Evolutionary conservation across 345 rosid species (phyloP).

Genomic region (Syzygium aqueum): DNA sequence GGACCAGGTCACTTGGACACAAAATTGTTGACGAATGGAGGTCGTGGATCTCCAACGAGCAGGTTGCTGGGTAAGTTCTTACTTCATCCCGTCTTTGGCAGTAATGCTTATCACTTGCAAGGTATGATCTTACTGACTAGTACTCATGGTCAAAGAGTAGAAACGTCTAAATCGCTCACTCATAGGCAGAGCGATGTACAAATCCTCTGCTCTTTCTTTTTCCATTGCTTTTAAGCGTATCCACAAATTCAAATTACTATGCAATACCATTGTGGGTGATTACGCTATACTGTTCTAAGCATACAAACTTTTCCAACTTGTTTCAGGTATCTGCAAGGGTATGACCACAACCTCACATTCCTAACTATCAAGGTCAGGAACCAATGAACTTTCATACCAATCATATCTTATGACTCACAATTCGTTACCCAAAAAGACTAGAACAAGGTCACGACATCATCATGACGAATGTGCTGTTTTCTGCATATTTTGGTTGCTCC

Average conservation of each 20-base stretch:
- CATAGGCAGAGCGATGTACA: background rate
- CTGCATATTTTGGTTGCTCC: background rate
- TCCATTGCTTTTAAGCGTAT: background rate
- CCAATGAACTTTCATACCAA: background rate
- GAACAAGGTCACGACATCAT: background rate
- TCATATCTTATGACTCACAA: background rate
- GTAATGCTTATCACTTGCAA: background rate
- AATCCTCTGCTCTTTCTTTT: background rate
- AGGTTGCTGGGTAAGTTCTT: conserved; percentile 7
- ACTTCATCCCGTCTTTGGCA: background rate
- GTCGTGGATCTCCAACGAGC: conserved; percentile 5
- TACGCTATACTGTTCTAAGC: background rate
- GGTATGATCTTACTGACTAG: background rate
- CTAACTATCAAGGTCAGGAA: background rate
- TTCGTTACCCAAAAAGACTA: background rate
- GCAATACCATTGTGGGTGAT: background rate
- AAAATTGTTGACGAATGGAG: conserved; percentile 10
- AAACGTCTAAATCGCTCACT: background rate
- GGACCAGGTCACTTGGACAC: conserved; percentile 12
- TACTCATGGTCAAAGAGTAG: background rate
- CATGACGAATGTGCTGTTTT: background rate
- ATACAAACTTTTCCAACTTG: background rate
- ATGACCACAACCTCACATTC: background rate
- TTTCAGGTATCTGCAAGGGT: background rate
- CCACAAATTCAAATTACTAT: background rate